phyloP scores from a whole-genome alignment of 2,329 filamentous ascomycete species.

The Plenodomus tracheiphilus region DNA sequence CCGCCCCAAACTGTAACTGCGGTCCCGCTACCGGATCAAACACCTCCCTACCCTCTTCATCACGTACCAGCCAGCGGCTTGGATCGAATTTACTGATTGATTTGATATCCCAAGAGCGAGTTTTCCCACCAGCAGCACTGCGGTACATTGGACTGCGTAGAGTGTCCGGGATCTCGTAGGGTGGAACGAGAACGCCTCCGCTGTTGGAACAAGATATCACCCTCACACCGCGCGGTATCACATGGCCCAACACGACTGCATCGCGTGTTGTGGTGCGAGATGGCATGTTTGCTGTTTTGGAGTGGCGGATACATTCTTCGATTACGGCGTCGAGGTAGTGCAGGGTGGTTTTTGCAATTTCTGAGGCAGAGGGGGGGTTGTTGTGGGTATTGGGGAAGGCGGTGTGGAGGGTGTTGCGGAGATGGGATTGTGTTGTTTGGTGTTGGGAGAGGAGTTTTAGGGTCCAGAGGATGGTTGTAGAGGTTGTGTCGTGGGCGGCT shows the following conservation, averaged over 20 bases:
- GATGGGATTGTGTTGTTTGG: conserved; percentile 39
- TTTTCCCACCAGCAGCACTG: conserved; percentile 26
- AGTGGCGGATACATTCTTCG: conserved; percentile 47
- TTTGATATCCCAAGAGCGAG: conserved; percentile 25
- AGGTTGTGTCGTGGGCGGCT: conserved; percentile 54
- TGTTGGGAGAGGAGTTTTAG: conserved; percentile 47
- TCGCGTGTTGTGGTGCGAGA: conserved; percentile 42
- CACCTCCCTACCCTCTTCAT: conserved; percentile 12
- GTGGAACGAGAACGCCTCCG: conserved; percentile 8
- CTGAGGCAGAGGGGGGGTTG: conserved; percentile 18
- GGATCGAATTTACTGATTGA: conserved; percentile 44
- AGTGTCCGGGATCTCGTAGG: conserved; percentile 27
- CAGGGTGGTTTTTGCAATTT: conserved; percentile 36
- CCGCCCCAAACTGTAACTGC: conserved; percentile 28
- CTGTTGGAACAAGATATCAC: too few species aligned
- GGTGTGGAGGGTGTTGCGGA: conserved; percentile 36
- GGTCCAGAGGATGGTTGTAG: conserved; percentile 47
- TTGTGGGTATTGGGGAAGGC: conserved; percentile 27
- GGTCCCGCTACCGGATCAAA: conserved; percentile 29
- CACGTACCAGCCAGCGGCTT: conserved; percentile 45
- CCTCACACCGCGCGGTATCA: too few species aligned
- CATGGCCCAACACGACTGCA: conserved; percentile 47
- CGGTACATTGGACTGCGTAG: conserved; percentile 33
- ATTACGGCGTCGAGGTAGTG: conserved; percentile 50
- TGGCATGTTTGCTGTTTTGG: conserved; percentile 25